Conservation (phyloP, 345 rosid genomes). For the Gossypioides kirkii region DNA sequence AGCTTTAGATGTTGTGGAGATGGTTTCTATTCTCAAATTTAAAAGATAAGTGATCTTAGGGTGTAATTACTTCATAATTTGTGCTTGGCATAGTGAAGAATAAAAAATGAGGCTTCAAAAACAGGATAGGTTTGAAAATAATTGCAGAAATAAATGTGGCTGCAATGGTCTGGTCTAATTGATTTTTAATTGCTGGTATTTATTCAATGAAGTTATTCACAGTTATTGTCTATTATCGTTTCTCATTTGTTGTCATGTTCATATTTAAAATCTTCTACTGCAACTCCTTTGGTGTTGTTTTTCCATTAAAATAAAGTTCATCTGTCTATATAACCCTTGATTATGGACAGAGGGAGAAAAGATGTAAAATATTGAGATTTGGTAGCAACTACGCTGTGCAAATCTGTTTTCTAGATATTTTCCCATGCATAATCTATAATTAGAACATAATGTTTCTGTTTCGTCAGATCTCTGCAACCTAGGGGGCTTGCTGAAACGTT, state of each 20-base stretch:
- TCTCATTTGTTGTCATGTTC: neutral
- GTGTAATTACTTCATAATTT: neutral
- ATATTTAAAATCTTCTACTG: neutral
- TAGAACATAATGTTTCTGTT: conserved; percentile 15
- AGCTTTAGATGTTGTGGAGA: neutral
- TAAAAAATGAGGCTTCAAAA: neutral
- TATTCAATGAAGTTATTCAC: neutral
- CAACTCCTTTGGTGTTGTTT: neutral
- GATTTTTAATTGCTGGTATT: neutral
- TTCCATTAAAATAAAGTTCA: neutral
- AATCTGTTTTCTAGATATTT: conserved; percentile 14
- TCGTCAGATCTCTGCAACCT: conserved; percentile 78
- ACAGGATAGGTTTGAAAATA: neutral
- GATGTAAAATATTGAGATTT: neutral
- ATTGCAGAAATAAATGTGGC: neutral
- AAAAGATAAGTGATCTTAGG: neutral
- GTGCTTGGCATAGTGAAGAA: neutral
- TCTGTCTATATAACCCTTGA: neutral
- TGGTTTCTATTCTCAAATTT: neutral
- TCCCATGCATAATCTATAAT: conserved; percentile 8
- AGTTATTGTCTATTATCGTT: neutral
- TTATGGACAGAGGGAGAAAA: neutral
- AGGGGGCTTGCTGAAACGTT: conserved; percentile 94
- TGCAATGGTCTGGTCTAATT: neutral
- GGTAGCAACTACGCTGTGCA: neutral